phyloP scores from a whole-genome alignment of 2,329 filamentous ascomycete species.

The Biscogniauxia marginata region DNA sequence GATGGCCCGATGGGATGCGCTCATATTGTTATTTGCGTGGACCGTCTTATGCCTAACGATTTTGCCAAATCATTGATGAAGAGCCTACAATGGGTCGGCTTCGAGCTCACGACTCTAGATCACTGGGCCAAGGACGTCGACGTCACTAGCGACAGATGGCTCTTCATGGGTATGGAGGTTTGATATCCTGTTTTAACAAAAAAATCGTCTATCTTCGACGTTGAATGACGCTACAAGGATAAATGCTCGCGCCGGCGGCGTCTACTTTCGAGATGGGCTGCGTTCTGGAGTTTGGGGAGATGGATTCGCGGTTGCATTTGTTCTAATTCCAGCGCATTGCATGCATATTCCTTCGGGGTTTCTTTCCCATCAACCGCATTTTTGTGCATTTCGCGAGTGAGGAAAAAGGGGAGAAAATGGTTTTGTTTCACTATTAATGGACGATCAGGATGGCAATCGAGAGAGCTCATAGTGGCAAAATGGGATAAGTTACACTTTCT shows the following conservation, averaged over 20 bases:
- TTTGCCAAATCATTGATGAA: slow-evolving; percentile 69
- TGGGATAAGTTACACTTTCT: neutral
- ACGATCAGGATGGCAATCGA: neutral
- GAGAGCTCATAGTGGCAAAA: neutral
- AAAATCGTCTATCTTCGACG: too few species aligned
- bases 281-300: slow-evolving; percentile 3
- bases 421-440: neutral
- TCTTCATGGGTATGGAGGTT: slow-evolving; percentile 86
- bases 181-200: too few species aligned
- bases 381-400: slow-evolving; percentile 4
- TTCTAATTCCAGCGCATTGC: slow-evolving; percentile 1
- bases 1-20: slow-evolving; percentile 73
- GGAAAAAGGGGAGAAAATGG: too few species aligned
- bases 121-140: slow-evolving; percentile 66
- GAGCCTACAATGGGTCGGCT: slow-evolving; percentile 91
- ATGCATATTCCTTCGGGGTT: neutral
- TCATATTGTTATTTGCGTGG: slow-evolving; percentile 77
- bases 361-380: neutral
- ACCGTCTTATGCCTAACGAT: slow-evolving; percentile 63
- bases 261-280: neutral
- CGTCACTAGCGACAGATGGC: slow-evolving; percentile 73
- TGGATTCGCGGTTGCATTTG: slow-evolving; percentile 1
- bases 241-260: neutral
- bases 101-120: slow-evolving; percentile 77
- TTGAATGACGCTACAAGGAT: neutral